Evolutionary conservation across 306 rosid genomes (phyloP).

Genomic region (Trichosanthes truncata): DNA sequence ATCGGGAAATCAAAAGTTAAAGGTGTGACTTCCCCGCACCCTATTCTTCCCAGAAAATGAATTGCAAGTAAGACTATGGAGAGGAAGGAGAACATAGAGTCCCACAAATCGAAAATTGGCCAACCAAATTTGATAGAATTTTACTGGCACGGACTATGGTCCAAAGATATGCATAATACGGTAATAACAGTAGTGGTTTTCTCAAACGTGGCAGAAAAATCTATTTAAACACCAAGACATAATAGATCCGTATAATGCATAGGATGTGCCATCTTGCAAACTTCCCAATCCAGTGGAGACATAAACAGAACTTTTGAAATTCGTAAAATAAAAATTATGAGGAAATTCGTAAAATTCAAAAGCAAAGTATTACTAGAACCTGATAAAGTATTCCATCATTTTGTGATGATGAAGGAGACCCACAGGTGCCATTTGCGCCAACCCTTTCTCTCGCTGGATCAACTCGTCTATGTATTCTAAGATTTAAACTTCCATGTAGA

Average conservation of each 20-base stretch:
- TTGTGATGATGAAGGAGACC: constrained; percentile 73
- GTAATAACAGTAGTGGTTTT: neutral
- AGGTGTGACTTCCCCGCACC: neutral
- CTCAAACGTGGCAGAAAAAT: neutral
- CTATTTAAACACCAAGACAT: neutral
- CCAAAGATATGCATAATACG: neutral
- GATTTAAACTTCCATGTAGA: constrained; percentile 80
- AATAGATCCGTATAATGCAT: neutral
- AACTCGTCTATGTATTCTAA: constrained; percentile 66
- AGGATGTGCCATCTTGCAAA: neutral
- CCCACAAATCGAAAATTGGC: neutral
- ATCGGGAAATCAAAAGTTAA: neutral
- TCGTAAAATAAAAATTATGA: neutral
- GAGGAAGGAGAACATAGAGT: neutral
- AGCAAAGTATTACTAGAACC: constrained; percentile 27
- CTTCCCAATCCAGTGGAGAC: neutral
- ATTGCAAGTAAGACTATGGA: neutral
- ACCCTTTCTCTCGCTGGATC: constrained; percentile 54
- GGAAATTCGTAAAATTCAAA: neutral
- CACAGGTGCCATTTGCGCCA: constrained; percentile 52
- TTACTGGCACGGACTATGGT: neutral
- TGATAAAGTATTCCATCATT: constrained; percentile 43
- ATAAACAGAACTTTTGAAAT: neutral
- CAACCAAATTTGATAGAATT: neutral
- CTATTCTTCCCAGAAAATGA: neutral